Conservation (phyloP, 2,329 filamentous ascomycete genomes). For the Trematosphaeria pertusa region DNA sequence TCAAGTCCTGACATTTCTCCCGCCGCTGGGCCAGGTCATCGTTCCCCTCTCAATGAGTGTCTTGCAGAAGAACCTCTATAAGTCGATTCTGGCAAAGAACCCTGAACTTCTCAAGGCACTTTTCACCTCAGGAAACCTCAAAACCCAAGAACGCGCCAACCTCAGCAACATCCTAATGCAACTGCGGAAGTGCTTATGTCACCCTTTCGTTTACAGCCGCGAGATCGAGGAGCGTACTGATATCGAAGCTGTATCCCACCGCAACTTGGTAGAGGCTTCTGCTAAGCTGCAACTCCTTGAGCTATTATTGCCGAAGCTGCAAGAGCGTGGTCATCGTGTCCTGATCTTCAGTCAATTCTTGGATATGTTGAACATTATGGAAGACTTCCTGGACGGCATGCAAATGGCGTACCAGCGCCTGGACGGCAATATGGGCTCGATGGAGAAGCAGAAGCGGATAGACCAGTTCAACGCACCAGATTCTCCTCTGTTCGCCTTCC, state of each 20-base stretch:
- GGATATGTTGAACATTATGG: slow-evolving; percentile 82
- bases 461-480: slow-evolving; percentile 89
- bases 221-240: slow-evolving; percentile 84
- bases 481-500: slow-evolving; percentile 85
- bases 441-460: slow-evolving; percentile 93
- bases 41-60: slow-evolving; percentile 94
- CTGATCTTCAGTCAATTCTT: slow-evolving; percentile 97
- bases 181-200: slow-evolving; percentile 90
- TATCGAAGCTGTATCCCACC: slow-evolving; percentile 68
- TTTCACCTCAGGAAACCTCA: slow-evolving; percentile 71
- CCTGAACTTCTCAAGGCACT: slow-evolving; percentile 87
- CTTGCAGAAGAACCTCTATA: slow-evolving; percentile 92
- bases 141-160: slow-evolving; percentile 75
- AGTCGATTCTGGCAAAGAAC: slow-evolving; percentile 90
- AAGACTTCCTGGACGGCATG: slow-evolving; percentile 86
- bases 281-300: slow-evolving; percentile 86
- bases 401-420: slow-evolving; percentile 78
- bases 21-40: slow-evolving; percentile 93
- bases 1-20: slow-evolving; percentile 88
- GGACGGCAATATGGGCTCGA: slow-evolving; percentile 79
- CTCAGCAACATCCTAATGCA: slow-evolving; percentile 97
- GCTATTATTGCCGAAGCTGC: slow-evolving; percentile 84
- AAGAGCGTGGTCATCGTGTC: slow-evolving; percentile 85
- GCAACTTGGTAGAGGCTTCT: slow-evolving; percentile 89
- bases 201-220: slow-evolving; percentile 92